Percentiles rank a stretch among this genome's conserved stretches.
These are phyloP conservation scores for Pseudonitzschia multistriata DNA, from an alignment of 108 stramenopile species.

Conservation along the genomic window DNA sequence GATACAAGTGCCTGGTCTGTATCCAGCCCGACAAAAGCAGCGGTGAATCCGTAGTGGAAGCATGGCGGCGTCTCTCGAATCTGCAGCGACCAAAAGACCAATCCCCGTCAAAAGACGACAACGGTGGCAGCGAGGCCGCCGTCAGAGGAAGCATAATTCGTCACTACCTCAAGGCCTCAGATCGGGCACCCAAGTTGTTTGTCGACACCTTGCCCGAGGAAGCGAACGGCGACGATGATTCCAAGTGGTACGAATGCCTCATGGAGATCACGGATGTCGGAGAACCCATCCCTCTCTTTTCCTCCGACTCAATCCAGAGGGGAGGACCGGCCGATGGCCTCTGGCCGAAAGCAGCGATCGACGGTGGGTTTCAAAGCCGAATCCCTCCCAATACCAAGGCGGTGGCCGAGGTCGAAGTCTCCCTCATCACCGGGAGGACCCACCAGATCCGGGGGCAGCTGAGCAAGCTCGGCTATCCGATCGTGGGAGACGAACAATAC, in stretches of 20 bases:
- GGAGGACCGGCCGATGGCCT: conserved; percentile 1
- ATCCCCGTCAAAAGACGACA: neutral
- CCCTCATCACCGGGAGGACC: conserved; percentile 79
- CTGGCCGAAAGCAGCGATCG: conserved; percentile 8
- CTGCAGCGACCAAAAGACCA: conserved; percentile 19
- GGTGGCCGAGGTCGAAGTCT: conserved; percentile 65
- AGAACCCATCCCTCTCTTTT: conserved; percentile 21
- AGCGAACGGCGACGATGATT: conserved; percentile 5
- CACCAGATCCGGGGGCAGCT: conserved; percentile 92
- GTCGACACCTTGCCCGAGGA: conserved; percentile 21
- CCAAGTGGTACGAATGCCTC: conserved; percentile 72
- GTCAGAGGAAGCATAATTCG: conserved; percentile 36
- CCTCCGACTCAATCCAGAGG: neutral
- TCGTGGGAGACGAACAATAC: conserved; percentile 82
- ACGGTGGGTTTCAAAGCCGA: neutral
- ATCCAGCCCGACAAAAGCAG: conserved; percentile 16
- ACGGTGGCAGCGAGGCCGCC: conserved; percentile 2
- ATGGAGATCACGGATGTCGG: conserved; percentile 56
- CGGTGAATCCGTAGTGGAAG: conserved; percentile 18
- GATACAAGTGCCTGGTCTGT: conserved; percentile 79
- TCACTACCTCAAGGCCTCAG: conserved; percentile 74
- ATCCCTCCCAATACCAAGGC: conserved; percentile 54
- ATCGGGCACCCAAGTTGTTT: conserved; percentile 65
- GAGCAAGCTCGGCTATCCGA: conserved; percentile 62
- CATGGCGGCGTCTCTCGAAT: conserved; percentile 28